phyloP scores from a whole-genome alignment of 495 filamentous ascomycete genomes.

The Penicillium angulare region DNA sequence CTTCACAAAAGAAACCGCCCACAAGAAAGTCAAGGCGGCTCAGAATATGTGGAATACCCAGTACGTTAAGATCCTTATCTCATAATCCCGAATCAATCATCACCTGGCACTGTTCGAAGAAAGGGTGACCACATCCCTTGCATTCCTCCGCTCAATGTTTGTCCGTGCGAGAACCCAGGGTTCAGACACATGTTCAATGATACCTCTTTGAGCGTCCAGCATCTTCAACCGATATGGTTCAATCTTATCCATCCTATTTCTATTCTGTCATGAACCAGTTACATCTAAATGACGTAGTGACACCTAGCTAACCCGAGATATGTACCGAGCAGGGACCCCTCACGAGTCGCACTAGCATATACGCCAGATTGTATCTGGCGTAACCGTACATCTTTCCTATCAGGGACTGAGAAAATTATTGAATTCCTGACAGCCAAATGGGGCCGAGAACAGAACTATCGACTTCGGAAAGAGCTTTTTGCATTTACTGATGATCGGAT shows the following conservation, averaged over 20 bases:
- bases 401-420: slow-evolving; percentile 66
- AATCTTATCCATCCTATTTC: not conserved
- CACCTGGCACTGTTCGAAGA: slow-evolving; percentile 22
- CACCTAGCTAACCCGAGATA: slow-evolving; percentile 20
- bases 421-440: slow-evolving; percentile 76
- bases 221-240: too few relatives aligned
- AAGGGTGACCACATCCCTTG: slow-evolving; percentile 31
- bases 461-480: slow-evolving; percentile 86
- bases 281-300: slow-evolving; percentile 11
- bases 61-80: slow-evolving; percentile 46
- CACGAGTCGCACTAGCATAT: slow-evolving; percentile 67
- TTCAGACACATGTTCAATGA: slow-evolving; percentile 7
- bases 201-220: not conserved
- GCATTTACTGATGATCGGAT: slow-evolving; percentile 56
- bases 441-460: slow-evolving; percentile 69
- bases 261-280: not conserved
- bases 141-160: slow-evolving; percentile 18
- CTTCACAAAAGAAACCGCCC: slow-evolving; percentile 72
- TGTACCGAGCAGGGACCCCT: slow-evolving; percentile 51
- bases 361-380: slow-evolving; percentile 80
- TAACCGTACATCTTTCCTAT: slow-evolving; percentile 70
- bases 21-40: slow-evolving; percentile 78
- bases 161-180: slow-evolving; percentile 17
- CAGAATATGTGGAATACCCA: slow-evolving; percentile 85
- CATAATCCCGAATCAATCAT: too few relatives aligned